Base-by-base conservation (phyloP, 1,284 basidiomycete genomes). In the Boletus putidus region DNA sequence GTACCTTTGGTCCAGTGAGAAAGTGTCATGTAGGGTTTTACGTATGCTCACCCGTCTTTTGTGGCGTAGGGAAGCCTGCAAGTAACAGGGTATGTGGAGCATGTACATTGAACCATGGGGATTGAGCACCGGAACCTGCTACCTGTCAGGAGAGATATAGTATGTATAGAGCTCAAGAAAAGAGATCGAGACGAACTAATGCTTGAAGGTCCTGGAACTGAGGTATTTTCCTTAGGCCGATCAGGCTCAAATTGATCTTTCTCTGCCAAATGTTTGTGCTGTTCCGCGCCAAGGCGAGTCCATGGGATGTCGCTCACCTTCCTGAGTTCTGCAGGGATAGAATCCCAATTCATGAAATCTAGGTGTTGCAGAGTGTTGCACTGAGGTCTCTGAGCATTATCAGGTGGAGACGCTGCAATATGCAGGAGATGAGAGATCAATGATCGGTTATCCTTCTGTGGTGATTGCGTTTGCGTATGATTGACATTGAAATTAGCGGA, bases 341-440 rank as follows among this genome's bases (percentile, higher is more conserved):
- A 77, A n/a, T 84, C 80, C 89, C 89, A 91, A 6, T 77, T 79
- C 12, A 85, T 72, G n/a, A 70, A 70, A 68, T 91, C 89, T 25
- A 88, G 69, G 11, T 72, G 64, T 3, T 80, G 72, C 2, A 74
- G 73, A 16, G 71, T 72, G 68, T 91, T 91, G 70, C 78, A 85
- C 25, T 73, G 64, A 7, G 89, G 89, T 57, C 78, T 75, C 57
- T 76, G 73, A 20, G 84, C 75, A 21, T 72, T 66, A 64, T 91
- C 86, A 0, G 87, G 83, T 15, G 77, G 72, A 14, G 77, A 77
- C 14, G 82, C 79, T 4, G 86, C 84, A 48, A 91, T 71, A 64
- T 91, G 88, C 29, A 90, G 72, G 9, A 91, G 75, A 64, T 89
- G 82, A 36, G 70, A 79, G 11, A 76, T 69, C 47, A 74, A 58